phyloP scores from a whole-genome alignment of 345 rosid species.

The Boechera retrofracta region DNA sequence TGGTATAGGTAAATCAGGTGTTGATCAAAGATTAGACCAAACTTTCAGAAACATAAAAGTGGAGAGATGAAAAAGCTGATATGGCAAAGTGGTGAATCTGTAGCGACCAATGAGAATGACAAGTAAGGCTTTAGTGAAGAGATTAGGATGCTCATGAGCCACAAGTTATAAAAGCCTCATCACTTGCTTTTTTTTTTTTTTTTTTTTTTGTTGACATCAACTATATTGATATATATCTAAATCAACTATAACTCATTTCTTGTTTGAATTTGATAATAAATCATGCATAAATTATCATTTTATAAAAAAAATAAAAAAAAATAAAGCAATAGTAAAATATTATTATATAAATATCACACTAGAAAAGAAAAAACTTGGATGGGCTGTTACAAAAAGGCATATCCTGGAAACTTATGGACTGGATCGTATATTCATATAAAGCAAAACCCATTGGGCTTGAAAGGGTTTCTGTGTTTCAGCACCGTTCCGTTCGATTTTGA shows the following conservation, averaged over 20 bases:
- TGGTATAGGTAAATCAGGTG: background rate
- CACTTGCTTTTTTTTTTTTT: background rate
- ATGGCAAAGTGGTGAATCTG: conserved; percentile 28
- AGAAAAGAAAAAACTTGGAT: background rate
- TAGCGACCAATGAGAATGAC: conserved; percentile 34
- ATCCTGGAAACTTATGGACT: background rate
- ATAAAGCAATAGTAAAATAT: background rate
- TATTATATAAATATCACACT: background rate
- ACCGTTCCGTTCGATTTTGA: background rate
- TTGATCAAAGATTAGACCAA: background rate
- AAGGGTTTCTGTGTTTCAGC: background rate
- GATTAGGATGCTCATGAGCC: conserved; percentile 45
- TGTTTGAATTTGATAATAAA: background rate
- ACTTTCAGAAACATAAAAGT: too few species aligned
- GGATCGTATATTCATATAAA: background rate
- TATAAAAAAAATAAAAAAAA: too few species aligned
- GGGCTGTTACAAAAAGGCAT: background rate
- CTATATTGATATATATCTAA: background rate
- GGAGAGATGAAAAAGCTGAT: background rate
- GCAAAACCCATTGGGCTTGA: conserved; percentile 13
- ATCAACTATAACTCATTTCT: background rate
- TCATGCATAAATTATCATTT: background rate
- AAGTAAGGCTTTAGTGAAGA: background rate
- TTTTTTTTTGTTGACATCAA: background rate
- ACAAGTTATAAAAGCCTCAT: background rate